phyloP scores from a whole-genome alignment of 1,284 basidiomycete genomes.

The Irpex lacteus region DNA sequence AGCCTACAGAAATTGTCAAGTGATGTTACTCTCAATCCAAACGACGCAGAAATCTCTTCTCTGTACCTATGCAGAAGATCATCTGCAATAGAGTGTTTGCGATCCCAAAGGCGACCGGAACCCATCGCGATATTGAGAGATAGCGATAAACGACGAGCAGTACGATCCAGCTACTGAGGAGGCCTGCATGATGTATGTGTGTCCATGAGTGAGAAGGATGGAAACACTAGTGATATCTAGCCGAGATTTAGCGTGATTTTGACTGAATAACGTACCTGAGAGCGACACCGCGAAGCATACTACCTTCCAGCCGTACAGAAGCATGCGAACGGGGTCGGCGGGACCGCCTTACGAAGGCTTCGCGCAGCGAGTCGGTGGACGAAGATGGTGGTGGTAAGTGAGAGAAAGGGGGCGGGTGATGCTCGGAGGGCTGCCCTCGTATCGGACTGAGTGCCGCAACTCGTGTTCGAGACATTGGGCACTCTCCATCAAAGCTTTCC shows the following conservation, averaged over 20 bases:
- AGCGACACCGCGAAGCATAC: constrained; percentile 31
- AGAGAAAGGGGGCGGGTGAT: background rate
- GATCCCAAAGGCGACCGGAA: constrained; percentile 41
- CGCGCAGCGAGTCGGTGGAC: constrained; percentile 1
- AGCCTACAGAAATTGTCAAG: constrained; percentile 35
- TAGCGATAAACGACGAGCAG: constrained; percentile 41
- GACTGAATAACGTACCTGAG: constrained; percentile 21
- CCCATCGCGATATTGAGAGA: constrained; percentile 39
- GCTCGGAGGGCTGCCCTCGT: background rate
- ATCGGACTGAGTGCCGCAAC: background rate
- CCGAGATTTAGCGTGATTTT: background rate
- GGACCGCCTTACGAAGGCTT: background rate
- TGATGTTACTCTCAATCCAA: background rate
- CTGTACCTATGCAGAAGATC: constrained; percentile 41
- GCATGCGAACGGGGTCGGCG: constrained; percentile 18
- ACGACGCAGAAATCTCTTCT: background rate
- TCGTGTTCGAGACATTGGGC: background rate
- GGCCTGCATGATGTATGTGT: constrained; percentile 32
- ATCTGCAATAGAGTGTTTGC: constrained; percentile 47
- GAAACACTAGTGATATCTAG: background rate
- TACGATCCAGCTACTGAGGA: constrained; percentile 45
- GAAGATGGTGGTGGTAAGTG: constrained; percentile 2
- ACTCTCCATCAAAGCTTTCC: background rate
- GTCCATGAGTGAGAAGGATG: background rate
- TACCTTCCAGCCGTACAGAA: constrained; percentile 28